Evolutionary conservation across 768 basidiomycete genomes (phyloP), one percentile per base, ranked within the genome.

Genomic region (Leccinum olivaceopallidum): DNA sequence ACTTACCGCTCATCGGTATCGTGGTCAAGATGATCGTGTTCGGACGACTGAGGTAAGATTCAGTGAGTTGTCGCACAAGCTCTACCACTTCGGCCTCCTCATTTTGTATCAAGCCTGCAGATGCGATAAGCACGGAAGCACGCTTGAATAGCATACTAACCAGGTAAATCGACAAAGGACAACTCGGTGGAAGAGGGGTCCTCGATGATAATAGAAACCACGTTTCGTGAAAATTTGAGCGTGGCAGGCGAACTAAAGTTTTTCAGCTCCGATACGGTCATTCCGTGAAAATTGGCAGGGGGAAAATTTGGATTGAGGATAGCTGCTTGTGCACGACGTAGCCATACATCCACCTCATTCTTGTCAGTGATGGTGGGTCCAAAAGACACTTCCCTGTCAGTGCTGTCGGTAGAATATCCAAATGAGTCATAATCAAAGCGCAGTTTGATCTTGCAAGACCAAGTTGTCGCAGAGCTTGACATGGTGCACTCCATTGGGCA

Each of bases 1-100:
- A 37, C 69, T 60, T 60, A 87, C 87, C 87, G 53, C 75, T 82
- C 79, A 87, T 85, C 0, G 89, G 86, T 56, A 89, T 82, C 0
- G 86, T 82, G 0, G 89, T 80, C 1, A 91, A 77, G 56, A 90
- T 24, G 24, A 24, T 24, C 2, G 24, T 24, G 24, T 24, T 24
- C 24, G 24, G 24, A 24, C 24, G 24, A 6, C 48, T 55, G 61
- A 88, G 85, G 54, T 84, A 77, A 3, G 69, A 65, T 36, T 77
- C 77, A 0, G 83, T 84, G 5, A 90, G 72, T 24, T 77, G 57
- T 32, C 74, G 72, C 22, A 90, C 81, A 7, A 86, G 69, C 0
- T 76, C 70, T n/a, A 83, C 76, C 0, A 79, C 68, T 0, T 76
- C 72, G 0, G 73, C 60, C 0, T 74, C 72, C 32, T 79, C 78